Percentiles rank a stretch among this genome's conserved stretches.
phyloP scores from a whole-genome alignment of 139 green algal species.

The Chlorella sp. region DNA sequence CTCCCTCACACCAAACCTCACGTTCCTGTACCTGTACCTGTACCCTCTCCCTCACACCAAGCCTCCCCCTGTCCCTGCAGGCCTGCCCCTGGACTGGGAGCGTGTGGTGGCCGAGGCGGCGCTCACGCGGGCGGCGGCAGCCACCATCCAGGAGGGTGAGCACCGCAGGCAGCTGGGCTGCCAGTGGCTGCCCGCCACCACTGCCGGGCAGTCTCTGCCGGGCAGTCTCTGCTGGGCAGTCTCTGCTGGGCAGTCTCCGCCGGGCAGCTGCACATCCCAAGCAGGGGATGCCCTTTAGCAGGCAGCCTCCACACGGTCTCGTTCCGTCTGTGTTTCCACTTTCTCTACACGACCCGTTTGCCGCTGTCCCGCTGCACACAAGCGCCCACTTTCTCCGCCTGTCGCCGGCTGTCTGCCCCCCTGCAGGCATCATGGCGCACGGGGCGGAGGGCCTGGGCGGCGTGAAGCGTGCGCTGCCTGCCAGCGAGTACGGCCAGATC shows the following conservation, averaged over 20 bases:
- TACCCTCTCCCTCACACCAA: neutral
- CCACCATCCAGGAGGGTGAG: neutral
- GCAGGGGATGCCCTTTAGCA: too few species aligned
- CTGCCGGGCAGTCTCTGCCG: too few species aligned
- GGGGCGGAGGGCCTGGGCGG: conserved; percentile 24
- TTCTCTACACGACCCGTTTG: too few species aligned
- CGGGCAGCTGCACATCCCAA: too few species aligned
- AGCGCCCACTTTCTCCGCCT: neutral
- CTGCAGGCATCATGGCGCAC: conserved; percentile 18
- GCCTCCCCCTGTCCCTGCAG: too few species aligned
- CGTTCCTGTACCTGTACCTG: neutral
- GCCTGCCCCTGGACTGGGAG: conserved; percentile 39
- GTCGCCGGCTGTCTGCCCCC: too few species aligned
- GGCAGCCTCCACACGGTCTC: too few species aligned
- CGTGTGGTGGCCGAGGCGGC: conserved; percentile 12
- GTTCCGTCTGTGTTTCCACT: too few species aligned
- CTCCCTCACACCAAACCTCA: too few species aligned
- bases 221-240: too few species aligned
- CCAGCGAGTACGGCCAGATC: conserved; percentile 40
- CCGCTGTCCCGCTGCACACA: neutral
- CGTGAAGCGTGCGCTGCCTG: conserved; percentile 14
- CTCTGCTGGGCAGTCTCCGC: too few species aligned
- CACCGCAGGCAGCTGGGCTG: neutral
- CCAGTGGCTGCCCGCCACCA: too few species aligned
- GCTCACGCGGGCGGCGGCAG: neutral